Evolutionary conservation across 192 early-diverging fungal species (phyloP), one percentile per base, ranked within the genome.

Genomic region (Podila epicladia): DNA sequence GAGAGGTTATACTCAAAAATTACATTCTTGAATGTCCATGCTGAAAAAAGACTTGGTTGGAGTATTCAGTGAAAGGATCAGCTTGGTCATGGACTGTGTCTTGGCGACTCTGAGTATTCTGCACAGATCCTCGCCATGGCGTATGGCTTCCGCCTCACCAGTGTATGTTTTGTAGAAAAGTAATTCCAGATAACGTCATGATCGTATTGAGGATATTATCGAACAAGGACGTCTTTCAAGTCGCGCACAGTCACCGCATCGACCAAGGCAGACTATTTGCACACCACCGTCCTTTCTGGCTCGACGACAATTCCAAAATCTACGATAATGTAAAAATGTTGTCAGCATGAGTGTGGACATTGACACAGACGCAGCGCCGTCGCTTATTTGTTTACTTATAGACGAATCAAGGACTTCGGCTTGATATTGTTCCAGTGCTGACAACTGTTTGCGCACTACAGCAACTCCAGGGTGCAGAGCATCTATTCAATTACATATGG

Each of bases 11-110:
- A 74, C 41, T 67, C 63, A 3, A 8, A 5, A 55, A 57, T 61
- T 7, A 74, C 72, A 41, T 74, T 58, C 32, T 60, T 62, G 65
- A 66, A 66, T 4, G 35, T 66, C 64, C 64, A 73, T 2, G 49
- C 63, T 13, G 64, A 37, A 26, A 73, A 73, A 2, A 6, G 32
- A n/a, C 57, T 66, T 73, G 26, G 5, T 60, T 6, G 38, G 72
- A 31, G 35, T 66, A 22, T 59, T 58, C 64, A 73, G 51, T 7
- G 72, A 66, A 7, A 73, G 50, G 0, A 32, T 51, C 58, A 65
- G 13, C 64, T 31, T 66, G 15, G 7, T 50, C 31, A 24, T 59
- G 26, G 20, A 11, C 2, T 12, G 19, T 20, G 29, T 20, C n/a
- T 64, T 65, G 38, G 33, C 22, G 20, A 49, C 24, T 19, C n/a